Evolutionary conservation across 2,329 filamentous ascomycete genomes (phyloP).

Genomic region (Alternaria sp.): DNA sequence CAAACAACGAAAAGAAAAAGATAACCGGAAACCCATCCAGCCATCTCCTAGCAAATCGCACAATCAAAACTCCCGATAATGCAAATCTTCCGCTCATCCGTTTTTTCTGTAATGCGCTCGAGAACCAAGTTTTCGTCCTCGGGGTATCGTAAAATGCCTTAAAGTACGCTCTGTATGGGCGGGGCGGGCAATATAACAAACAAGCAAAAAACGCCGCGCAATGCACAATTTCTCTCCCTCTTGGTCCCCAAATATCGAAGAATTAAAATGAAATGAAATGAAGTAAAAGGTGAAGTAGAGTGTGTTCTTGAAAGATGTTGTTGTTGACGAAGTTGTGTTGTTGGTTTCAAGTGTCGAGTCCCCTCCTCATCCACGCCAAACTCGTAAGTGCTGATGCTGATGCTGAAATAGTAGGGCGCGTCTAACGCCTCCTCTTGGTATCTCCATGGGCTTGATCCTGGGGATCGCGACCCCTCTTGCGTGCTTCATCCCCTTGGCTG

Average conservation of each 20-base stretch:
- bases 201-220: not conserved
- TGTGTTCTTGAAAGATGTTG: slow-evolving; percentile 9
- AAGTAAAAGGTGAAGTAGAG: not conserved
- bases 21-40: not conserved
- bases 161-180: not conserved
- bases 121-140: slow-evolving; percentile 1
- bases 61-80: not conserved
- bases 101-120: slow-evolving; percentile 5
- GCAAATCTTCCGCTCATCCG: not conserved
- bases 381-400: not conserved
- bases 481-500: slow-evolving; percentile 24
- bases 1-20: not conserved
- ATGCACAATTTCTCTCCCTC: not conserved
- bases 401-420: not conserved
- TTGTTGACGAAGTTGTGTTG: not conserved
- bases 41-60: too few relatives aligned
- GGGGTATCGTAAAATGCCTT: slow-evolving; percentile 6
- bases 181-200: not conserved
- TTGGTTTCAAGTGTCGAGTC: not conserved
- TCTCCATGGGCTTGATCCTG: slow-evolving; percentile 32
- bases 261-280: not conserved
- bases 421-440: slow-evolving; percentile 31
- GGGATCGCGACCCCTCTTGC: slow-evolving; percentile 31
- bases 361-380: not conserved
- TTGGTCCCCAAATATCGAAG: not conserved